Evolutionary conservation across 805 yeast genomes (phyloP), one percentile per base, ranked within the genome.

Genomic region (Komagataella pseudopastoris): DNA sequence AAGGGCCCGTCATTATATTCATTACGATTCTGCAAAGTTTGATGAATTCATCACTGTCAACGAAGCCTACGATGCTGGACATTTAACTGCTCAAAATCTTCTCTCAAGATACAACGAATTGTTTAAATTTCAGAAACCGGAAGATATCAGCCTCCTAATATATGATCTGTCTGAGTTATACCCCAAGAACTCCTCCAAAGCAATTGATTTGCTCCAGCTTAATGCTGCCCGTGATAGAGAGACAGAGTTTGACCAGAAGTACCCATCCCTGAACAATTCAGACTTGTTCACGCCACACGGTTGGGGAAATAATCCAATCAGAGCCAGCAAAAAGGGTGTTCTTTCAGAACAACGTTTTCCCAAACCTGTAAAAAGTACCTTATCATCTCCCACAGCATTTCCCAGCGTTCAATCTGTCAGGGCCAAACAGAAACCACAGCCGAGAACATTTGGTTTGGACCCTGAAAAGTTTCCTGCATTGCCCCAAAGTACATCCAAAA

Each of bases 1-100:
- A 62, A 72, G 96, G 60, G 96, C 96, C 1, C 81, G 83, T 61
- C 89, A 85, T 63, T 86, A 88, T 61, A 66, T 86, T 50, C 72
- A 78, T 50, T 80, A 83, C 56, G 72, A 81, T 24, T 63, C 63
- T 10, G 63, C 65, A 6, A 70, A 70, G 6, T 71, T 81, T 55
- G 68, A 69, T 6, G 60, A 67, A 50, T 88, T 88, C 62, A 61
- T 66, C 23, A 63, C 66, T 1, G 54, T 77, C 12, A 85, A 83
- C 58, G 66, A 66, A 17, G 60, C 67, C 8, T 86, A 68, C 60
- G 70, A 71, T 44, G 63, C 72, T 24, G 72, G 71, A 45, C 66
- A 69, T 18, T 56, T 84, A 1, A 63, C 73, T 5, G 81, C 83
- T 0, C 55, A 61, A 3, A 79, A 75, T 8, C 62, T 87, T 23